These are phyloP conservation scores for Thinopyrum elongatum DNA, from an alignment of 176 grass and related monocot genomes.

Conservation along the genomic window DNA sequence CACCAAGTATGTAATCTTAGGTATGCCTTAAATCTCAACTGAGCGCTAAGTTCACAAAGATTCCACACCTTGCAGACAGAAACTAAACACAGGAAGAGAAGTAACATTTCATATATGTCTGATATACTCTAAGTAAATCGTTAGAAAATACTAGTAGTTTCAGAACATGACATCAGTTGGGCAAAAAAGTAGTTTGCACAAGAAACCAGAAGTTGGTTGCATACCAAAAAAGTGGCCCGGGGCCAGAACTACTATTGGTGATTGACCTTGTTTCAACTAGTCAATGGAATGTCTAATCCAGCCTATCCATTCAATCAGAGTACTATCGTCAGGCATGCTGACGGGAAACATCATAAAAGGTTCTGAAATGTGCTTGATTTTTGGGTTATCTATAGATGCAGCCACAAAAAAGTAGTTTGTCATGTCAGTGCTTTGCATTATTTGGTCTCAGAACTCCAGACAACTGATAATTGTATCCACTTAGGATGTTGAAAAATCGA, in stretches of 20 bases:
- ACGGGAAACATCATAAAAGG: slow-evolving; percentile 25
- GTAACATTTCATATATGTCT: neutral
- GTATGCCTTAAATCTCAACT: slow-evolving; percentile 9
- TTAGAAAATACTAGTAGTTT: neutral
- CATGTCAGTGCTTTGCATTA: slow-evolving; percentile 23
- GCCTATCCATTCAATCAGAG: slow-evolving; percentile 29
- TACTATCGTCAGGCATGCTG: slow-evolving; percentile 13
- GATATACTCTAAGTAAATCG: neutral
- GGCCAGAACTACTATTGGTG: slow-evolving; percentile 40
- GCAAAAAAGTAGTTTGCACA: slow-evolving; percentile 6
- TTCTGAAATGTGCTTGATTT: slow-evolving; percentile 31
- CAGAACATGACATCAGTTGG: slow-evolving; percentile 29
- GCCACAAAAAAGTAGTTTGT: slow-evolving; percentile 38
- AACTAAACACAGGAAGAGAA: neutral
- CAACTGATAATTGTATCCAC: slow-evolving; percentile 41
- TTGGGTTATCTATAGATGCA: slow-evolving; percentile 36
- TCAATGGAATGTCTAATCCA: slow-evolving; percentile 32
- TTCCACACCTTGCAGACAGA: neutral
- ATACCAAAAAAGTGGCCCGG: slow-evolving; percentile 21
- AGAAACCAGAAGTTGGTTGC: slow-evolving; percentile 23
- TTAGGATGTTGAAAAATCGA: slow-evolving; percentile 14
- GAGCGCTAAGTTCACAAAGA: neutral
- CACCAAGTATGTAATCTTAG: slow-evolving; percentile 15
- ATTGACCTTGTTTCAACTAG: slow-evolving; percentile 32
- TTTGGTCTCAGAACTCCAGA: slow-evolving; percentile 13